Evolutionary conservation across 108 stramenopile species (phyloP), one percentile per base, ranked within the genome.

Genomic region (Cylindrotheca fusiformis): DNA sequence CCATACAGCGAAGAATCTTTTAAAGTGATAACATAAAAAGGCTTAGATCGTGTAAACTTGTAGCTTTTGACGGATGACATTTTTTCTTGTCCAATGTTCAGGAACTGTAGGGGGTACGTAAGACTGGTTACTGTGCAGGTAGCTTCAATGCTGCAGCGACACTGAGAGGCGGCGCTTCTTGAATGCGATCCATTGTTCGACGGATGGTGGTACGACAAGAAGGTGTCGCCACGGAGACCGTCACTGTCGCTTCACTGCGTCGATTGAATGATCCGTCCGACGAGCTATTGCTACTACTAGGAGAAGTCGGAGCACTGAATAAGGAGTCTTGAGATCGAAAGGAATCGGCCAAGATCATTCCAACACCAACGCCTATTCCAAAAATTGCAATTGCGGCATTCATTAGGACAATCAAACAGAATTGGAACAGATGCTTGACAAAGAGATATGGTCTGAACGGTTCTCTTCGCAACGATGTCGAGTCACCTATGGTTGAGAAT

Each of bases 321-420:
- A 44, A 26, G 21, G 52, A 26, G 18, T 24, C 33, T 24, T 26
- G 36, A 12, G 41, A 25, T 26, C 71, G 71, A 36, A 74, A 46
- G 30, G 68, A 54, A 54, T 77, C 76, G 3, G 64, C 76, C 60
- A 77, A 54, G 33, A 72, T 58, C 54, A 72, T 26, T 5, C 76
- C 76, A 27, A 77, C 76, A 30, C 76, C 76, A 28, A 77, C 49
- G 0, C 76, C 76, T 22, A 77, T 52, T 28, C 66, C 66, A 49
- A 72, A 77, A 57, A 77, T 77, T 12, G 76, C 59, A 32, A 62
- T 30, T 25, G 63, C 68, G 12, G 63, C 62, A 59, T 76, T 64
- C 59, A 69, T 57, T 8, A 63, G 20, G 8, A 55, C 26, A 17
- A 29, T 27, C 10, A 41, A 41, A 14, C 10, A 41, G 14, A 41